Evolutionary conservation across 805 yeast species (phyloP).

Genomic region (Yarrowia sp.): DNA sequence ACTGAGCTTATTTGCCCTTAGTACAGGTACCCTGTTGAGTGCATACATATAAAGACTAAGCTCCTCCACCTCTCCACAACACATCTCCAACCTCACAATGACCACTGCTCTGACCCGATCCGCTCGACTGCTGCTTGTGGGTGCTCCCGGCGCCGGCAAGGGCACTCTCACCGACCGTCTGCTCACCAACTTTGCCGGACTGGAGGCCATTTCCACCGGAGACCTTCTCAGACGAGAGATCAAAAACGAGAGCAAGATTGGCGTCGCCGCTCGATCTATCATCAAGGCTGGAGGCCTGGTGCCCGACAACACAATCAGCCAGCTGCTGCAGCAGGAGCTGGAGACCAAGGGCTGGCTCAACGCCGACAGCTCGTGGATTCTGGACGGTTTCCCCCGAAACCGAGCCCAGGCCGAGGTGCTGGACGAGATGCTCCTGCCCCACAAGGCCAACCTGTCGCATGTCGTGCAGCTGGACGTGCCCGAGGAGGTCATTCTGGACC

Average conservation of each 20-base stretch:
- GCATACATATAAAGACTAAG: conserved; percentile 2
- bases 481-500: conserved; percentile 75
- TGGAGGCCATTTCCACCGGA: conserved; percentile 79
- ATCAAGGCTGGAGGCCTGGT: conserved; percentile 71
- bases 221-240: conserved; percentile 79
- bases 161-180: conserved; percentile 84
- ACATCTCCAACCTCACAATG: not conserved
- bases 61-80: not conserved
- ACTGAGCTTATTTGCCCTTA: conserved; percentile 1
- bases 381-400: conserved; percentile 95
- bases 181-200: conserved; percentile 58
- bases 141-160: conserved; percentile 97
- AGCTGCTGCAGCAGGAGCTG: conserved; percentile 62
- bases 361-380: conserved; percentile 63
- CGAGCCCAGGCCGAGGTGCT: conserved; percentile 70
- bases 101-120: conserved; percentile 41
- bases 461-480: conserved; percentile 91
- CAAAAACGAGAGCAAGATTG: conserved; percentile 59
- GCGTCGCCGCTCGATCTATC: conserved; percentile 58
- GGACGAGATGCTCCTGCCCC: conserved; percentile 53
- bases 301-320: conserved; percentile 74
- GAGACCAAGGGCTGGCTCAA: conserved; percentile 54
- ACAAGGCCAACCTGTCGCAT: conserved; percentile 61
- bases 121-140: conserved; percentile 71
- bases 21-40: conserved; percentile 19